phyloP scores from a whole-genome alignment of 2,329 filamentous ascomycete species.

The Eutypella sp. region DNA sequence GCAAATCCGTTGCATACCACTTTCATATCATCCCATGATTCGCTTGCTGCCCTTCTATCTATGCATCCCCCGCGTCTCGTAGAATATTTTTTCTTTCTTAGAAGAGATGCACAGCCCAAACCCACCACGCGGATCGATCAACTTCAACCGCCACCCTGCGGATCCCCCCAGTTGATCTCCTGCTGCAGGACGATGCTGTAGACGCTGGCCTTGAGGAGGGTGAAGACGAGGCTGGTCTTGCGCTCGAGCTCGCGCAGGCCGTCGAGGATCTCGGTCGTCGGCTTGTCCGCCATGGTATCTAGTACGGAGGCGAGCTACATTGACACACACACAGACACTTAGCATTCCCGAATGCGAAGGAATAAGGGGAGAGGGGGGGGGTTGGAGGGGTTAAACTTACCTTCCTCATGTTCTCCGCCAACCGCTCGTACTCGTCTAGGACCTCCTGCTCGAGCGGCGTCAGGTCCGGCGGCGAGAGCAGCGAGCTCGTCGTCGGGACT shows the following conservation, averaged over 20 bases:
- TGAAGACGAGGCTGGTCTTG: conserved; percentile 93
- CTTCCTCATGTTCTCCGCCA: conserved; percentile 88
- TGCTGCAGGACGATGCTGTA: conserved; percentile 98
- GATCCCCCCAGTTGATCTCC: conserved; percentile 73
- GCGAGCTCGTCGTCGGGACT: conserved; percentile 9
- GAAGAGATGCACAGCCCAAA: no score
- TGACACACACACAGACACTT: not conserved
- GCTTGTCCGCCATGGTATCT: conserved; percentile 61
- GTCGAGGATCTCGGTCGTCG: conserved; percentile 79
- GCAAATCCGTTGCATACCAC: no score
- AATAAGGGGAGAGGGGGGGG: not conserved
- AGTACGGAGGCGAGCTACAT: conserved; percentile 54
- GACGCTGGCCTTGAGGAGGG: conserved; percentile 92
- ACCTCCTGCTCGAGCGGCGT: conserved; percentile 87
- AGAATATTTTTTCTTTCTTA: no score
- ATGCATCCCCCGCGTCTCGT: no score
- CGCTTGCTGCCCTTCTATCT: no score
- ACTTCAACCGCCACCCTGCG: no score
- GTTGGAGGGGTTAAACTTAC: conserved; percentile 39
- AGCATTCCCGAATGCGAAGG: not conserved
- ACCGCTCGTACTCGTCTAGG: conserved; percentile 83
- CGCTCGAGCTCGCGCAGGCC: conserved; percentile 82
- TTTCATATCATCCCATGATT: no score
- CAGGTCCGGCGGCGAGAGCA: conserved; percentile 49
- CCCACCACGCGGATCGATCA: no score